Percentiles rank a stretch among this genome's conserved stretches.
Conservation (phyloP, 495 filamentous ascomycete genomes). For the Lasiosphaeria ovina region DNA sequence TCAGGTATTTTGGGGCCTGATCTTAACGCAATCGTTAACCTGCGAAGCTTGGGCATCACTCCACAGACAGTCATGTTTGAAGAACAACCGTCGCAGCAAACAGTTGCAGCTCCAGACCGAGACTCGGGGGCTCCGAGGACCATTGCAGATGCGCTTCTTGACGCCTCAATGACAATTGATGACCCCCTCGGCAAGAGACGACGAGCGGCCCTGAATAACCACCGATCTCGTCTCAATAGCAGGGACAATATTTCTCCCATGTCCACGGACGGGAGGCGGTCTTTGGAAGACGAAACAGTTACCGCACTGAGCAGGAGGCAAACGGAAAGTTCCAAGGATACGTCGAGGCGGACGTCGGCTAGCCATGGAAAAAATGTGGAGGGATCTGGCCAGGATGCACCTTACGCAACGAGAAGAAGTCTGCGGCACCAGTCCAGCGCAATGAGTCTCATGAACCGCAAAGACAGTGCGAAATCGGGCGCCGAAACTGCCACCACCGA, state of each 20-base stretch:
- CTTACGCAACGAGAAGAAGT: slow-evolving; percentile 38
- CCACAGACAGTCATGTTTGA: slow-evolving; percentile 93
- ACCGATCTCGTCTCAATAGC: slow-evolving; percentile 46
- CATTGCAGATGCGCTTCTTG: slow-evolving; percentile 85
- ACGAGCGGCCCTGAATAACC: slow-evolving; percentile 52
- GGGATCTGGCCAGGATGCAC: slow-evolving; percentile 38
- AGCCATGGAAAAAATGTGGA: slow-evolving; percentile 34
- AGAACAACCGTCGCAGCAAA: slow-evolving; percentile 47
- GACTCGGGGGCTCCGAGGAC: slow-evolving; percentile 60
- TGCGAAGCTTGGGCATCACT: slow-evolving; percentile 69
- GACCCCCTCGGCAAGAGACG: slow-evolving; percentile 58
- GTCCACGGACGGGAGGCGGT: slow-evolving; percentile 30
- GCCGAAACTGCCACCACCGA: slow-evolving; percentile 84
- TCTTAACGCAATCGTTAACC: slow-evolving; percentile 64
- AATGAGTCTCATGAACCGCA: slow-evolving; percentile 75
- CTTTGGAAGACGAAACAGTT: slow-evolving; percentile 23
- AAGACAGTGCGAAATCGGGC: slow-evolving; percentile 72
- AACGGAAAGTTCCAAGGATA: slow-evolving; percentile 28
- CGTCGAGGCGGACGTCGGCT: slow-evolving; percentile 29
- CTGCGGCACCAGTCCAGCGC: slow-evolving; percentile 71
- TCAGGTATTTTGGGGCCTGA: slow-evolving; percentile 24
- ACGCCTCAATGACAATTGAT: slow-evolving; percentile 88
- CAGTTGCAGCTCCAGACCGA: slow-evolving; percentile 18
- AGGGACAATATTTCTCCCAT: slow-evolving; percentile 40
- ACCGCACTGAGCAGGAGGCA: slow-evolving; percentile 26